Percentiles rank a stretch among this genome's conserved stretches.
phyloP scores from a whole-genome alignment of 441 rosid genomes.

The Geranium incanum region DNA sequence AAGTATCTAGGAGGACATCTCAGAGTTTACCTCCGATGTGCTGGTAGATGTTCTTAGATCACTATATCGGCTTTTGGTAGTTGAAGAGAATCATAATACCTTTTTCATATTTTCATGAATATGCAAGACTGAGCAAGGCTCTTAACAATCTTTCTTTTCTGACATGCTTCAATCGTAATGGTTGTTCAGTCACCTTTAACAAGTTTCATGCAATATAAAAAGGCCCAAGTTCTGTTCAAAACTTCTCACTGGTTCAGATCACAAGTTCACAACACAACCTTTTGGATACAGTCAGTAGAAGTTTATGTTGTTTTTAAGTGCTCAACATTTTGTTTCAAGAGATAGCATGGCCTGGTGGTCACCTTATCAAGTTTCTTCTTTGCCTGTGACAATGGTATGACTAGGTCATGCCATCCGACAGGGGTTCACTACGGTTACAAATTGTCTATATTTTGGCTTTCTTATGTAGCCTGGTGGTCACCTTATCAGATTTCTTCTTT shows the following conservation, averaged over 20 bases:
- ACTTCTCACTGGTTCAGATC: constrained; percentile 1
- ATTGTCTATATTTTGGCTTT: constrained; percentile 13
- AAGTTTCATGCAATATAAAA: background rate
- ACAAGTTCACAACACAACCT: constrained; percentile 1
- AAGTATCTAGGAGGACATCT: background rate
- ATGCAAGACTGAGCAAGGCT: background rate
- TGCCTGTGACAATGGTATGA: background rate
- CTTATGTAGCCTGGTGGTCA: constrained; percentile 24
- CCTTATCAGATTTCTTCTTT: background rate
- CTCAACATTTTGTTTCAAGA: constrained; percentile 6
- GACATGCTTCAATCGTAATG: too few species aligned
- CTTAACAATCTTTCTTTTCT: too few species aligned
- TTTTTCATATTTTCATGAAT: background rate
- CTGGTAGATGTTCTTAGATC: background rate
- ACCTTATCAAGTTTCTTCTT: background rate
- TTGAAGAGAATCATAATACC: background rate
- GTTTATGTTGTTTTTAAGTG: background rate
- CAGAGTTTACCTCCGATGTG: background rate
- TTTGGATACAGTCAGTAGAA: constrained; percentile 1
- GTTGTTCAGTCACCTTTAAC: background rate
- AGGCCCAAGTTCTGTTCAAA: background rate
- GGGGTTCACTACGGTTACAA: background rate
- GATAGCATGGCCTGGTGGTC: constrained; percentile 6
- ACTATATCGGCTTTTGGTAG: background rate
- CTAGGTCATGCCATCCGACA: background rate